Evolutionary conservation across 768 basidiomycete species (phyloP), one percentile per base, ranked within the genome.

Genomic region (Kwoniella sp.): DNA sequence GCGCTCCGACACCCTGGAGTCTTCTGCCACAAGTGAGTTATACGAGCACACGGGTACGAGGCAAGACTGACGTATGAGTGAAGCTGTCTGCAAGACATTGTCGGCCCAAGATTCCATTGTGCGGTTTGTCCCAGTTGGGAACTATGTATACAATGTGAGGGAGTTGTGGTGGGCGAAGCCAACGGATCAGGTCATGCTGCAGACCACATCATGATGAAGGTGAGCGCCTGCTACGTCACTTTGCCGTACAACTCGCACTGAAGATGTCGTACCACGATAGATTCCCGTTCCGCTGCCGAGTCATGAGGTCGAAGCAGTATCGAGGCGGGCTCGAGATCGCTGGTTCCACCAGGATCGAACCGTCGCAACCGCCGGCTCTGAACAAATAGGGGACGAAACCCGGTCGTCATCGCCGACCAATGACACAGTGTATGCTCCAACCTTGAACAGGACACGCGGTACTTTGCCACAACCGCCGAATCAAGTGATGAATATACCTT

Each of bases 21-120:
- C 22, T 89, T 88, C 76, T 96, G 92, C 75, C 84, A 88, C 67
- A 90, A 94, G 91, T 93, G 80, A 73, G 90, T 83, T 2, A 44
- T 7, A 30, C 40, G 15, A 40, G 13, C 21, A 19, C 12, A 22
- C 5, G 27, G 7, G 22, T 25, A 7, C 15, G 25, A 21, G 55
- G 19, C 29, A 22, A 33, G 9, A 1, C 21, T 53, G 36, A 40
- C 55, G 61, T 40, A n/a, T 27, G 8, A 17, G 12, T 51, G 22
- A 70, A 93, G 93, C 70, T 97, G 93, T 76, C 81, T 90, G 63
- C 87, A 88, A 68, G 91, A 92, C 68, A 94, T 97, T 67, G 85
- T 94, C 25, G 94, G 94, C 19, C 91, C 92, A 17, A 85, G 91
- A 3, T 96, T 92, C 80, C 94, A 92, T 72, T 97, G 94, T 72